Evolutionary conservation across 192 early-diverging fungal species (phyloP), one percentile per base, ranked within the genome.

Genomic region (Ambispora gerdemannii): DNA sequence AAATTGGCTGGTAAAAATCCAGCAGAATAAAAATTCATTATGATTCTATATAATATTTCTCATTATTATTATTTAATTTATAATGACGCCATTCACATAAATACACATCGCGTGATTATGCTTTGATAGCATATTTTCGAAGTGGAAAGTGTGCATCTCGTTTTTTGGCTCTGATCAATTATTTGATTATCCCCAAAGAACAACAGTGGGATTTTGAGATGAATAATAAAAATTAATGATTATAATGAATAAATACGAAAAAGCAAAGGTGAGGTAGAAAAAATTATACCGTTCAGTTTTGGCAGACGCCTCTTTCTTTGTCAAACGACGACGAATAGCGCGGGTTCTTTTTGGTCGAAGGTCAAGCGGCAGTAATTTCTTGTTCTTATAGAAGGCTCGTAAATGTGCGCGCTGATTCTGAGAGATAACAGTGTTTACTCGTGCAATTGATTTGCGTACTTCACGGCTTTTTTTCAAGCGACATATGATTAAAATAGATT

Each of bases 321-420:
- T 95, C 83, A 99, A 84, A 70, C 90, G 90, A 75, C 95, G 93
- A 67, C 97, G 94, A 82, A 98, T 91, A 73, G 97, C 97, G 79
- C 97, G 94, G 73, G 96, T 99, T 90, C 95, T 94, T 92, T 99
- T 99, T 79, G 83, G 84, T 77, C 97, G 93, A 82, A 99, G 91
- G 83, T 99, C 97, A 72, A 95, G 83, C 70, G 97, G 97, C 47
- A 87, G 75, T 85, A 93, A 92, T 89, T 97, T 98, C 90, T 95
- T 97, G 77, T 88, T 87, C 77, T 91, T 88, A 88, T 94, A 98
- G 87, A 89, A 90, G 63, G 87, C 78, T 74, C 93, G 92, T 65
- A 94, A 88, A 80, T 93, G 88, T 31, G 88, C 89, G 74, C 94
- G 91, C 76, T 93, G 88, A 78, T 90, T 91, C 78, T 97, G 93